phyloP scores from a whole-genome alignment of 2,329 filamentous ascomycete genomes.

The Ilyonectria sp. region DNA sequence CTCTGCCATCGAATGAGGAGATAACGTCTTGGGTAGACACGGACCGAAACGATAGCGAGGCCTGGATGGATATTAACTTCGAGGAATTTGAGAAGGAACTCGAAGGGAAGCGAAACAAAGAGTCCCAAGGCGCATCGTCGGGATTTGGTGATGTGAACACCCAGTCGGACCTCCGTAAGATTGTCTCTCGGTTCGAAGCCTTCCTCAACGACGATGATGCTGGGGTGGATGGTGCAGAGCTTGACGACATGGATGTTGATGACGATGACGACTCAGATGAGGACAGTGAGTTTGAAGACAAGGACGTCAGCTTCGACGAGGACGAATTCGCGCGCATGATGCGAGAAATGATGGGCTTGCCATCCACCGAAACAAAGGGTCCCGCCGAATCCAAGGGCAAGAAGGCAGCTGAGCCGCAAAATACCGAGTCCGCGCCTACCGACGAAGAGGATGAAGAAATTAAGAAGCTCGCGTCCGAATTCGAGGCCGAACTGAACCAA shows the following conservation, averaged over 20 bases:
- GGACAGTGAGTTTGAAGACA: slow-evolving; percentile 77
- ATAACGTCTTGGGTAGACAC: slow-evolving; percentile 77
- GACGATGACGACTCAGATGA: slow-evolving; percentile 67
- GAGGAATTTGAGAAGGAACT: slow-evolving; percentile 90
- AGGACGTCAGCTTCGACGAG: slow-evolving; percentile 86
- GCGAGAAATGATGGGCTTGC: slow-evolving; percentile 89
- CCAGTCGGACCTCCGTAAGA: slow-evolving; percentile 86
- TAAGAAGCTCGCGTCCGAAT: slow-evolving; percentile 74
- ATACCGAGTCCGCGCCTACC: slow-evolving; percentile 50
- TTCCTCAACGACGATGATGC: slow-evolving; percentile 91
- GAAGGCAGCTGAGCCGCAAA: background rate
- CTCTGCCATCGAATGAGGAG: slow-evolving; percentile 80
- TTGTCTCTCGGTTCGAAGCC: slow-evolving; percentile 92
- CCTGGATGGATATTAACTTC: slow-evolving; percentile 94
- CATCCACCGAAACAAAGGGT: slow-evolving; percentile 43
- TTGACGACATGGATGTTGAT: slow-evolving; percentile 79
- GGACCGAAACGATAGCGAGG: slow-evolving; percentile 83
- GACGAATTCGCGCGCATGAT: slow-evolving; percentile 89
- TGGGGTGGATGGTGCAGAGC: slow-evolving; percentile 82
- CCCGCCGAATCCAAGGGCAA: slow-evolving; percentile 16
- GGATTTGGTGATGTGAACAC: slow-evolving; percentile 77
- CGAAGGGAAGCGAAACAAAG: slow-evolving; percentile 61
- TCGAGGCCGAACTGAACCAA: slow-evolving; percentile 80
- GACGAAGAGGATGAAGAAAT: slow-evolving; percentile 74
- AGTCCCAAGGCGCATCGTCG: slow-evolving; percentile 52